These are phyloP conservation scores for Trametes villosa DNA, from an alignment of 768 basidiomycete species.

Conservation along the genomic window DNA sequence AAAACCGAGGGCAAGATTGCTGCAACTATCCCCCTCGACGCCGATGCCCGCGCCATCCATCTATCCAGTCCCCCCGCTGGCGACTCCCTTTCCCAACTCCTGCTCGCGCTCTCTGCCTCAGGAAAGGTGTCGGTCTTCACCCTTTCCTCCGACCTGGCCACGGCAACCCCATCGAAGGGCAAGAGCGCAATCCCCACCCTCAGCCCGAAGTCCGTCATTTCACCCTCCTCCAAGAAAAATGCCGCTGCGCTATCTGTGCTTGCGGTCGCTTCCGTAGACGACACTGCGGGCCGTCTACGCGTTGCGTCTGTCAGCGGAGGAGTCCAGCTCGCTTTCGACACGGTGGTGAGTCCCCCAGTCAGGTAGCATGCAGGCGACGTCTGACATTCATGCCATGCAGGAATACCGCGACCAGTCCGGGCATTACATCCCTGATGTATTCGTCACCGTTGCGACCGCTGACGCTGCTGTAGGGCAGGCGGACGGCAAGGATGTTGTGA, in stretches of 20 bases:
- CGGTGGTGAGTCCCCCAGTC: conserved; percentile 49
- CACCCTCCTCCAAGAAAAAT: conserved; percentile 44
- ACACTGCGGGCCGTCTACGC: conserved; percentile 48
- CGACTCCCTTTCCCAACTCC: conserved; percentile 36
- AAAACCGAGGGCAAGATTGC: conserved; percentile 54
- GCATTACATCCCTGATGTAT: conserved; percentile 54
- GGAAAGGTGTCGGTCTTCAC: conserved; percentile 63
- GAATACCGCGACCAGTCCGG: conserved; percentile 58
- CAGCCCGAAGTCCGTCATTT: conserved; percentile 54
- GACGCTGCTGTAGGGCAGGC: conserved; percentile 40
- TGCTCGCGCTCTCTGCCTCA: conserved; percentile 61
- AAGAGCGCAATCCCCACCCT: conserved; percentile 55
- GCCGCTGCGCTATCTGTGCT: conserved; percentile 45
- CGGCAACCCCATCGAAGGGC: conserved; percentile 44
- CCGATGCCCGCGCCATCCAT: conserved; percentile 54
- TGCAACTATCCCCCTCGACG: conserved; percentile 66
- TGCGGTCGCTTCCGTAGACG: conserved; percentile 49
- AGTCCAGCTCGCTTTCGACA: conserved; percentile 60
- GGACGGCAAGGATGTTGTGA: conserved; percentile 22
- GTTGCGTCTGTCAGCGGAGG: conserved; percentile 60
- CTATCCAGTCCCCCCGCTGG: conserved; percentile 30
- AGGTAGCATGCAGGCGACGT: not conserved
- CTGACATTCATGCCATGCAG: conserved; percentile 38
- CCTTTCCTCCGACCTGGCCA: conserved; percentile 50
- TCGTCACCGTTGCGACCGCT: conserved; percentile 32